Evolutionary conservation across 495 filamentous ascomycete species (phyloP).

Genomic region (Penicillium soppii): DNA sequence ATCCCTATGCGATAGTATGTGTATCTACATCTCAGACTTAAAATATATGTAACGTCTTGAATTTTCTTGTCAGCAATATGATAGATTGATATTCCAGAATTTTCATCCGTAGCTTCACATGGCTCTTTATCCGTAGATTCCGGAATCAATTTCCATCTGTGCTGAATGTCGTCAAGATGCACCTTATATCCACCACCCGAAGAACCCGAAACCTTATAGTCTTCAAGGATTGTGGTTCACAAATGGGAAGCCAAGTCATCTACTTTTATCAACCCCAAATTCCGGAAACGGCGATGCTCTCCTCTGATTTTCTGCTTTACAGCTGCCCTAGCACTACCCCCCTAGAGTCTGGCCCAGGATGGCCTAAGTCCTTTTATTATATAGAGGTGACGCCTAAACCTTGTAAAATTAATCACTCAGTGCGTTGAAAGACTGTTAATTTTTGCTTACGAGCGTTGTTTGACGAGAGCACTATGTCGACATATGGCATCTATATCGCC

Average conservation of each 20-base stretch:
- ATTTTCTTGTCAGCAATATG: background rate
- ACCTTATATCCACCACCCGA: slow-evolving; percentile 1
- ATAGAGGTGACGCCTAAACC: background rate
- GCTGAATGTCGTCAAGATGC: slow-evolving; percentile 5
- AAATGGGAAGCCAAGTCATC: background rate
- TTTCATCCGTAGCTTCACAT: background rate
- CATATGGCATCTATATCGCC: slow-evolving; percentile 6
- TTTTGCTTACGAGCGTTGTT: too few relatives aligned
- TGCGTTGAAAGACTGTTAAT: background rate
- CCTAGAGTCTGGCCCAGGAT: slow-evolving; percentile 17
- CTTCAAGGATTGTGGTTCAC: slow-evolving; percentile 1
- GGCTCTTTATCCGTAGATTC: background rate
- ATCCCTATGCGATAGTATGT: too few relatives aligned
- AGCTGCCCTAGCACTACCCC: slow-evolving; percentile 2
- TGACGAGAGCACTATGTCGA: slow-evolving; percentile 17
- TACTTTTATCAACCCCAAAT: background rate
- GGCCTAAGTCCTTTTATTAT: slow-evolving; percentile 4
- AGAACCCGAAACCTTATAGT: slow-evolving; percentile 12
- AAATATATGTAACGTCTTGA: too few relatives aligned
- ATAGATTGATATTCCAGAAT: background rate
- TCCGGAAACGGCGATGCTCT: slow-evolving; percentile 15
- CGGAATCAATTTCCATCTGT: background rate
- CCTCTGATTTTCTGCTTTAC: slow-evolving; percentile 9
- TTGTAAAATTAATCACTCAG: background rate
- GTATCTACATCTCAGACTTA: too few relatives aligned